Evolutionary conservation across 495 filamentous ascomycete genomes (phyloP).

Genomic region (Trichoderma virens): DNA sequence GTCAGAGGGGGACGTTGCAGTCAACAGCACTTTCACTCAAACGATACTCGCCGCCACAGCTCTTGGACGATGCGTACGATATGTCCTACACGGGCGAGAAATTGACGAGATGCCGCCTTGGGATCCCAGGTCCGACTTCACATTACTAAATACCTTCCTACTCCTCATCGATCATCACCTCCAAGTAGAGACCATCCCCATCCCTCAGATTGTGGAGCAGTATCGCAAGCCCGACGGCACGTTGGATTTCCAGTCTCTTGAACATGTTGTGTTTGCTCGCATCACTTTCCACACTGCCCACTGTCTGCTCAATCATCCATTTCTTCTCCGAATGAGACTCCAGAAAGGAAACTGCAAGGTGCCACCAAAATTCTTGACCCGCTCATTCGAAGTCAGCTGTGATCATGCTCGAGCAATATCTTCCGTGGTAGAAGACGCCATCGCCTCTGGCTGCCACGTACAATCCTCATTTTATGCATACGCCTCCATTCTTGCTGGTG

Average conservation of each 20-base stretch:
- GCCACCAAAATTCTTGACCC: not conserved
- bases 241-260: not conserved
- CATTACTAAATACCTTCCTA: not conserved
- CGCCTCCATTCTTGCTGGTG: not conserved
- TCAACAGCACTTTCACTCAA: conserved; percentile 5
- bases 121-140: conserved; percentile 3
- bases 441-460: conserved; percentile 3
- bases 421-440: not conserved
- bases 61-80: not conserved
- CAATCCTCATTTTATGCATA: conserved; percentile 4
- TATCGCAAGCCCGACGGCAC: not conserved
- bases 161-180: not conserved
- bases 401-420: not conserved
- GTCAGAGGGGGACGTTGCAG: not conserved
- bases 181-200: not conserved
- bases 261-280: not conserved
- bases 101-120: conserved; percentile 1
- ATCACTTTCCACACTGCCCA: not conserved
- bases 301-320: conserved; percentile 1
- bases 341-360: not conserved
- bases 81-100: not conserved
- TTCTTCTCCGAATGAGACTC: not conserved
- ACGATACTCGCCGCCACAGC: not conserved
- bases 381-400: not conserved
- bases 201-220: not conserved